Evolutionary conservation across 179 eudicot genomes (phyloP), one percentile per base, ranked within the genome.

Genomic region (Dionaea muscipula): DNA sequence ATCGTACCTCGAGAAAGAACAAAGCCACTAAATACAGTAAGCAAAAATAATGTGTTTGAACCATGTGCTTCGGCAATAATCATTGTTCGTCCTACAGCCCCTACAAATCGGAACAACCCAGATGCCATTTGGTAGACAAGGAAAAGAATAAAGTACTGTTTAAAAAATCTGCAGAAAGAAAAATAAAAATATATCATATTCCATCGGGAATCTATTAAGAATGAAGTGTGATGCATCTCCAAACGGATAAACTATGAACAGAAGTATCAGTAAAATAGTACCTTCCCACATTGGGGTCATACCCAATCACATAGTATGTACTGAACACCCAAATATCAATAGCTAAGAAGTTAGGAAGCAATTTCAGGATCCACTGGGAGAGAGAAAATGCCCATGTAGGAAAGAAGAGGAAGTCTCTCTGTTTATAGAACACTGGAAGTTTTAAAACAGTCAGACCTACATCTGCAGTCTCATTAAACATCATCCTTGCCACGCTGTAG

Each of bases 341-440:
- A 60, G 75, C 83, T 5, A 75, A 31, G 27, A 73, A 26, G 36
- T 81, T 36, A 16, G 79, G 46, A 0, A 88, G 88, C 31, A 81
- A 72, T 50, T 75, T 75, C 9, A 81, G 70, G 65, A 84, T 28
- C 84, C 94, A 84, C 14, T 56, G 31, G 1, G 87, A 80, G 38
- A 84, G 60, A 12, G 78, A 61, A 48, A 78, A 81, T 2, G 78
- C 72, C 87, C 87, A 84, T 9, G 78, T 27, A 4, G 87, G 86
- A 24, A 71, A 84, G 64, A 84, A 84, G 25, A 74, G 75, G 36
- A 74, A 71, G 57, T 78, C 86, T 10, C 87, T 56, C 13, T 81
- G 87, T 66, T 84, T 84, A 57, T 84, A 84, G 55, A 81, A 81
- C 13, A 73, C 82, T 0, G 94, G 81, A 58, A 82, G 90, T 60